Percentiles rank a stretch among this genome's conserved stretches.
These are phyloP conservation scores for Elaeagnus macrophylla DNA, from an alignment of 306 rosid species.

Conservation along the genomic window DNA sequence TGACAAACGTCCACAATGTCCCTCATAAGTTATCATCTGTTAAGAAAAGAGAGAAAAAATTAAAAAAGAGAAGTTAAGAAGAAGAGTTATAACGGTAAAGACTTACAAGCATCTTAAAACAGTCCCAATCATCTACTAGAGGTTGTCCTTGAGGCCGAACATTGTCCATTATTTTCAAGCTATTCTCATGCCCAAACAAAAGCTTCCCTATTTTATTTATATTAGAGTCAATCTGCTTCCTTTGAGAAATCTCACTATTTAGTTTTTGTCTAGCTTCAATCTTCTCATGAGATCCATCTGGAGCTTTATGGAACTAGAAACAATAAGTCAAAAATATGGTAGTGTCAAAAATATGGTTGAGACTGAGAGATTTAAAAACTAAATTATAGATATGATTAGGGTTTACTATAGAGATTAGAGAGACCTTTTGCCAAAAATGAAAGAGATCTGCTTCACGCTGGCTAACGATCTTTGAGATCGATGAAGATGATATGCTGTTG, in stretches of 20 bases:
- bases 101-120: conserved; percentile 45
- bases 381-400: neutral
- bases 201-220: conserved; percentile 26
- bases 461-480: conserved; percentile 7
- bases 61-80: neutral
- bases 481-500: neutral
- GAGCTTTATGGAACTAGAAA: conserved; percentile 35
- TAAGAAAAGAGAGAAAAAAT: neutral
- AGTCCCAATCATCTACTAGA: conserved; percentile 59
- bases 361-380: neutral
- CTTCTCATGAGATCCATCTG: conserved; percentile 27
- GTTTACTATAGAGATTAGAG: neutral
- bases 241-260: conserved; percentile 21
- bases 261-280: conserved; percentile 31
- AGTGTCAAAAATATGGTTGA: neutral
- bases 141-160: conserved; percentile 42
- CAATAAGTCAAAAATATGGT: neutral
- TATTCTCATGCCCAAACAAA: conserved; percentile 35
- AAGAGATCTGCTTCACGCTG: conserved; percentile 39
- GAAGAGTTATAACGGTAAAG: neutral
- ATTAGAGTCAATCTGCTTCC: conserved; percentile 26
- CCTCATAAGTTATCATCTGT: conserved; percentile 24
- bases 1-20: conserved; percentile 26
- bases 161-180: conserved; percentile 11
- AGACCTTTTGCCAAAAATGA: conserved; percentile 35